Conservation (phyloP, 2,329 filamentous ascomycete species). For the Aspergillus unguis region DNA sequence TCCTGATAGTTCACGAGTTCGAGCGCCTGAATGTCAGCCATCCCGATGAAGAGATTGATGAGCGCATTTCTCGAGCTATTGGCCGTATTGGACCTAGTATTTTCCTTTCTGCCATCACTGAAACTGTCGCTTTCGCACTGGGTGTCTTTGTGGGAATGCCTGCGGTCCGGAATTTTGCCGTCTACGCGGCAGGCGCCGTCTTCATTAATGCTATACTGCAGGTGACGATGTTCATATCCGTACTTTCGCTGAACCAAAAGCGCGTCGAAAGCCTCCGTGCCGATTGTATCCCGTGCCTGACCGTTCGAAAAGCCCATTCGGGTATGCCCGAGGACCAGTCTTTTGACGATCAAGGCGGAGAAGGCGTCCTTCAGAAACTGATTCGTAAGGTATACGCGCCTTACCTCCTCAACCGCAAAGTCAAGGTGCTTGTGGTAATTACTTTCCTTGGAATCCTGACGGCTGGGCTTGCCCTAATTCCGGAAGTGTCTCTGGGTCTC, state of each 20-base stretch:
- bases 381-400: conserved; percentile 90
- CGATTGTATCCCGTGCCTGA: conserved; percentile 88
- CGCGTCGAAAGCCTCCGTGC: conserved; percentile 84
- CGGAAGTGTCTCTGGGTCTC: conserved; percentile 78
- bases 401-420: conserved; percentile 70
- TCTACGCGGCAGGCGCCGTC: conserved; percentile 93
- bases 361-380: conserved; percentile 78
- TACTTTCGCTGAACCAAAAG: conserved; percentile 85
- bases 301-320: conserved; percentile 69
- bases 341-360: conserved; percentile 71
- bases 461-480: conserved; percentile 77
- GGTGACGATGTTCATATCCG: conserved; percentile 93
- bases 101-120: conserved; percentile 87
- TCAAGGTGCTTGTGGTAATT: conserved; percentile 72
- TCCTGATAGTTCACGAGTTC: conserved; percentile 96
- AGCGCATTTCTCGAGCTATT: conserved; percentile 80
- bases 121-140: conserved; percentile 88
- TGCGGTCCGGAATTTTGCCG: conserved; percentile 93
- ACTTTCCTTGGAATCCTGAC: conserved; percentile 86
- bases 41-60: conserved; percentile 81
- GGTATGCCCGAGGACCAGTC: conserved; percentile 62
- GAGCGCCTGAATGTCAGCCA: conserved; percentile 91
- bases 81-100: conserved; percentile 97
- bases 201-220: conserved; percentile 96
- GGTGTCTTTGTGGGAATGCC: conserved; percentile 97